phyloP scores from a whole-genome alignment of 768 basidiomycete species.

The Tylopilus sp. region DNA sequence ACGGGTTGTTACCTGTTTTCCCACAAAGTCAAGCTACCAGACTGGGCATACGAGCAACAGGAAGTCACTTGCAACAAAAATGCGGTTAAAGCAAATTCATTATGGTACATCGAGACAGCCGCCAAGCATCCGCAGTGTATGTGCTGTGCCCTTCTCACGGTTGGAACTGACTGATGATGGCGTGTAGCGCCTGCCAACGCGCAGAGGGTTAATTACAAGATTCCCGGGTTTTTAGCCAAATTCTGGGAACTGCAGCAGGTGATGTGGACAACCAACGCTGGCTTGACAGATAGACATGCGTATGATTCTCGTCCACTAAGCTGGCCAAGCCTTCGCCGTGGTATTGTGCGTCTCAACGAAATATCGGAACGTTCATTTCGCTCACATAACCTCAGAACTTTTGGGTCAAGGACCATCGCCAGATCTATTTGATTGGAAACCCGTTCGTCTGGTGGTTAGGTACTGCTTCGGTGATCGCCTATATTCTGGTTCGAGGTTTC shows the following conservation, averaged over 20 bases:
- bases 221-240: constrained; percentile 87
- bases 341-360: constrained; percentile 66
- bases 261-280: constrained; percentile 97
- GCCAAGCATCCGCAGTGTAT: constrained; percentile 60
- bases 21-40: constrained; percentile 95
- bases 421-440: constrained; percentile 95
- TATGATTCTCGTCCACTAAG: constrained; percentile 91
- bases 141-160: constrained; percentile 29
- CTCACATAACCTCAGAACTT: constrained; percentile 63
- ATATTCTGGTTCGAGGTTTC: constrained; percentile 67
- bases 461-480: constrained; percentile 64
- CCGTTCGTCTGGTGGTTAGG: constrained; percentile 91
- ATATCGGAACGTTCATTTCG: neutral
- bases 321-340: constrained; percentile 90
- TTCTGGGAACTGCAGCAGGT: constrained; percentile 90
- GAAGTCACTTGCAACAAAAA: constrained; percentile 99
- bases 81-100: constrained; percentile 79
- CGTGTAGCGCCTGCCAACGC: constrained; percentile 64
- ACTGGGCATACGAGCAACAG: constrained; percentile 98
- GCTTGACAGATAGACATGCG: constrained; percentile 89
- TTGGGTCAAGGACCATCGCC: constrained; percentile 95
- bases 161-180: neutral
- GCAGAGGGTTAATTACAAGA: constrained; percentile 82
- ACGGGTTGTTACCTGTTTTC: constrained; percentile 97
- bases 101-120: constrained; percentile 94